phyloP scores from a whole-genome alignment of 2,329 filamentous ascomycete genomes.

The Sporothrix luriei region DNA sequence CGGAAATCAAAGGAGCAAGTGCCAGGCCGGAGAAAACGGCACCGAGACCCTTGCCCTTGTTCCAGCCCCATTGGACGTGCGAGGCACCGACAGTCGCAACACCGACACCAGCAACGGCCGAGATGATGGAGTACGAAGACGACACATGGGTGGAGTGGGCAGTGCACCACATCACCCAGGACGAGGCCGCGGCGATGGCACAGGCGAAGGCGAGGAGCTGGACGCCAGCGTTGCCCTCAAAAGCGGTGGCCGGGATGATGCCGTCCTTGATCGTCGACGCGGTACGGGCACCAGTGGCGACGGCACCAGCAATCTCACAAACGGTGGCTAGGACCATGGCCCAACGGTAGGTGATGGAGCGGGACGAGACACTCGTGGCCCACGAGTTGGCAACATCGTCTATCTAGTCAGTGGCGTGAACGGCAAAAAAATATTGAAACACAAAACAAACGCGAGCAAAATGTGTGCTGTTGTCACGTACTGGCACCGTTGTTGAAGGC shows the following conservation, averaged over 20 bases:
- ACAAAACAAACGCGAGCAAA: neutral
- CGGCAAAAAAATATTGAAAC: neutral
- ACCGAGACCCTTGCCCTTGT: slow-evolving; percentile 66
- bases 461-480: slow-evolving; percentile 44
- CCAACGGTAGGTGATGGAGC: slow-evolving; percentile 70
- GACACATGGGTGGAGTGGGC: slow-evolving; percentile 72
- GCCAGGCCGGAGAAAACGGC: slow-evolving; percentile 71
- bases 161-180: slow-evolving; percentile 82
- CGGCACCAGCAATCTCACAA: slow-evolving; percentile 69
- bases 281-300: slow-evolving; percentile 68
- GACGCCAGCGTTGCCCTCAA: slow-evolving; percentile 63
- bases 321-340: slow-evolving; percentile 67
- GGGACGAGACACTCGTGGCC: slow-evolving; percentile 80
- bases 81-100: slow-evolving; percentile 65
- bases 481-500: slow-evolving; percentile 79
- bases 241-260: slow-evolving; percentile 64
- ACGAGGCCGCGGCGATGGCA: slow-evolving; percentile 64
- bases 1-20: slow-evolving; percentile 71
- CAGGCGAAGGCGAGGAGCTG: slow-evolving; percentile 70
- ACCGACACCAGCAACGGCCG: slow-evolving; percentile 68
- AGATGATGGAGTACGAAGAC: slow-evolving; percentile 72
- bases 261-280: slow-evolving; percentile 80
- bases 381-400: slow-evolving; percentile 85
- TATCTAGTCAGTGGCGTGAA: slow-evolving; percentile 39
- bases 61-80: slow-evolving; percentile 70